A percentile compares a stretch with the other conserved stretches of the same genome.
Evolutionary conservation across 805 yeast genomes (phyloP).

Genomic region (Saccharomycopsis microspora): DNA sequence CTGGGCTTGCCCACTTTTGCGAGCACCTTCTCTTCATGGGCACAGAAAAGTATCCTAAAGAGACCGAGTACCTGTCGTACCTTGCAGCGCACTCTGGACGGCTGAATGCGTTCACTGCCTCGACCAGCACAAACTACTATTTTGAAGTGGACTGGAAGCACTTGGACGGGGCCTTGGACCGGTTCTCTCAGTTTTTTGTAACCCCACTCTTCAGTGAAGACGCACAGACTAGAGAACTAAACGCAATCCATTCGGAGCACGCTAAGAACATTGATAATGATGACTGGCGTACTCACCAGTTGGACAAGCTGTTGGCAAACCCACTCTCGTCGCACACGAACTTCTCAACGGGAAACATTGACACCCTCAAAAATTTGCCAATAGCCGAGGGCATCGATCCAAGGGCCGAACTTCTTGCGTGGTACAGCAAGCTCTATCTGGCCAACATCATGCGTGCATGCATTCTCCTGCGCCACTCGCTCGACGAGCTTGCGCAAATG

Average conservation of each 20-base stretch:
- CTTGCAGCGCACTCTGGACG: slow-evolving; percentile 78
- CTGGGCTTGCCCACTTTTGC: slow-evolving; percentile 75
- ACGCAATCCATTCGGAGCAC: slow-evolving; percentile 93
- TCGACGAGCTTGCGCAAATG: slow-evolving; percentile 66
- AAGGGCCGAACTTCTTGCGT: slow-evolving; percentile 69
- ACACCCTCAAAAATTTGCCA: slow-evolving; percentile 66
- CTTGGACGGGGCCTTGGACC: slow-evolving; percentile 78
- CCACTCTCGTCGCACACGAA: slow-evolving; percentile 74
- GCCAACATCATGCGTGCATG: slow-evolving; percentile 84
- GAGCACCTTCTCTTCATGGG: slow-evolving; percentile 75
- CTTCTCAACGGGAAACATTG: slow-evolving; percentile 81
- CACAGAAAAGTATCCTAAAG: slow-evolving; percentile 64
- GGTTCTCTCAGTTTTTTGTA: slow-evolving; percentile 89
- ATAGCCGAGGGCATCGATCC: slow-evolving; percentile 51
- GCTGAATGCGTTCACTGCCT: slow-evolving; percentile 86
- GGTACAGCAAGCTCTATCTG: slow-evolving; percentile 63
- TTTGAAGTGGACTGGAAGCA: slow-evolving; percentile 73
- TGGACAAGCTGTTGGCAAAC: slow-evolving; percentile 66
- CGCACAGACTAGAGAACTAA: slow-evolving; percentile 84
- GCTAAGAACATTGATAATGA: slow-evolving; percentile 90
- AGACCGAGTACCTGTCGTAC: slow-evolving; percentile 66
- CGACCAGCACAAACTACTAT: slow-evolving; percentile 81
- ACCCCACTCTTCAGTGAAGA: slow-evolving; percentile 51
- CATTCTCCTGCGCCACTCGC: slow-evolving; percentile 68
- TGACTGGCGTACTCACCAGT: slow-evolving; percentile 77